These are phyloP conservation scores for Trichoderma guizhouense DNA, from an alignment of 2,329 filamentous ascomycete genomes.

Conservation along the genomic window DNA sequence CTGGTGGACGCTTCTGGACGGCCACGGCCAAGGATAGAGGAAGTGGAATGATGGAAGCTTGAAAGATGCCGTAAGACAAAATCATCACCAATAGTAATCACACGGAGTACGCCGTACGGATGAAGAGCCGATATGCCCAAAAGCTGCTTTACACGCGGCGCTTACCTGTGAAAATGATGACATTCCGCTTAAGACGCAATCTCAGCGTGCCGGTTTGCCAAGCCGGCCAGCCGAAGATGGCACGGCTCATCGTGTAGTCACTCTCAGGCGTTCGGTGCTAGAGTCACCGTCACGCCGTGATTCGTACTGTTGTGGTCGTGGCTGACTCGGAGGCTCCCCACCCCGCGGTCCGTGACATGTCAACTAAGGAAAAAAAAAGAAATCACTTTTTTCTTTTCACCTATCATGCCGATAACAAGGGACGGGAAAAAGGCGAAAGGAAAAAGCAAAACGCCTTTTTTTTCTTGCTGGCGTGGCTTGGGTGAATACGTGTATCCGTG, in stretches of 20 bases:
- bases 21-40: constrained; percentile 51
- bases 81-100: background rate
- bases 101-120: background rate
- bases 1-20: constrained; percentile 26
- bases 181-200: background rate
- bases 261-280: background rate
- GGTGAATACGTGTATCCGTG: background rate
- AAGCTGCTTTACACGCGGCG: background rate
- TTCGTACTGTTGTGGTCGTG: constrained; percentile 9
- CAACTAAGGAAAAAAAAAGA: background rate
- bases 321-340: constrained; percentile 6
- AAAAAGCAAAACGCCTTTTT: background rate
- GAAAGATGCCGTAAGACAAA: background rate
- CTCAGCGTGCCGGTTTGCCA: background rate
- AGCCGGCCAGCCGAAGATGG: constrained; percentile 8
- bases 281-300: constrained; percentile 8
- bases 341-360: background rate
- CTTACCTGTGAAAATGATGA: background rate
- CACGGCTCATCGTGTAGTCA: background rate
- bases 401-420: background rate
- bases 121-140: background rate
- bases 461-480: background rate
- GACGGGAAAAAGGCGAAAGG: background rate
- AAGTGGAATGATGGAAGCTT: constrained; percentile 49
- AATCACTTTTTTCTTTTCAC: background rate